Evolutionary conservation across 2,329 filamentous ascomycete genomes (phyloP), one percentile per base, ranked within the genome.

Genomic region (Calonectria hongkongensis): DNA sequence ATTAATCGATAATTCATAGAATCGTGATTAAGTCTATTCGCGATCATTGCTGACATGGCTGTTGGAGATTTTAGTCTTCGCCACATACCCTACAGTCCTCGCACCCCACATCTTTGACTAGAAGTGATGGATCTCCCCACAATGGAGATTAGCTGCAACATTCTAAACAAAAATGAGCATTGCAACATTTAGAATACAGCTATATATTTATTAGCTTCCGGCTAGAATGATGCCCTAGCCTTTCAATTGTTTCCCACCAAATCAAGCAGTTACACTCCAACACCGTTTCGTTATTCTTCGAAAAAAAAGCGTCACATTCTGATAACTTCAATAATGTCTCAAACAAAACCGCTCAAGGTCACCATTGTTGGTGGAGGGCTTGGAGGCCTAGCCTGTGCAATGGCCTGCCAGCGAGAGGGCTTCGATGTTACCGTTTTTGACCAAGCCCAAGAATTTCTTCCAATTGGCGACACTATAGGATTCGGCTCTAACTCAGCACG

Each of bases 301-400:
- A 21, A 21, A 21, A 21, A 21, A 21, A 21, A 21, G 21, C 2
- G 21, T 21, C 1, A 21, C 21, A 21, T 21, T 21, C 21, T 21
- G 21, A 21, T 21, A 21, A 21, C 21, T 21, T 21, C 21, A 21
- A 21, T 21, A 21, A 58, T 58, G 54, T 25, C 54, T 8, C 54
- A 58, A 58, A 58, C 33, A 7, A 33, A 39, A 16, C 8, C 54
- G 2, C 18, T 58, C 33, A 58, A 58, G 12, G 54, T 58, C 54
- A 58, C 54, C 9, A 58, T 58, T 10, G 54, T 58, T 18, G 54
- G 54, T 16, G 54, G 54, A n/a, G 54, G 54, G 6, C n/a, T 58
- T 16, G 54, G 54, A 1, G 54, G 54, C 7, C 16, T 58, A 3
- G 54, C n/a, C 6, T 58, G 54, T 27, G 54, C 54, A 41, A 58